These are phyloP conservation scores for Kregervanrija delftensis DNA, from an alignment of 805 yeast species.

Conservation along the genomic window DNA sequence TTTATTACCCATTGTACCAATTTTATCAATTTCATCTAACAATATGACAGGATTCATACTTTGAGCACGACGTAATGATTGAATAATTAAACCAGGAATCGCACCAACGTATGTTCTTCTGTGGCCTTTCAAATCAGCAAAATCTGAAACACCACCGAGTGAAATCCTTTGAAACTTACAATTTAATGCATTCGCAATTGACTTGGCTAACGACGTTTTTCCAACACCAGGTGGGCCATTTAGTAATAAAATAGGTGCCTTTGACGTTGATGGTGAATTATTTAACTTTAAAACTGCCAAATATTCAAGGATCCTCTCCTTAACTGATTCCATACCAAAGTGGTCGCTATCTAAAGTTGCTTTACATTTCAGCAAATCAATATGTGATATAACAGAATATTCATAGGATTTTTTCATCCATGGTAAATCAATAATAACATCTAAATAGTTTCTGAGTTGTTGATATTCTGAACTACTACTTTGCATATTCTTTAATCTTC, in stretches of 20 bases:
- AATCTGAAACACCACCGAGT: slow-evolving; percentile 83
- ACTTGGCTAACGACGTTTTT: slow-evolving; percentile 78
- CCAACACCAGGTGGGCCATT: slow-evolving; percentile 97
- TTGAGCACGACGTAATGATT: slow-evolving; percentile 67
- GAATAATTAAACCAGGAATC: slow-evolving; percentile 79
- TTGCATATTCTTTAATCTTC: slow-evolving; percentile 48
- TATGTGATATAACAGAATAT: slow-evolving; percentile 25
- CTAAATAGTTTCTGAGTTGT: slow-evolving; percentile 57
- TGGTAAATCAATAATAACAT: slow-evolving; percentile 59
- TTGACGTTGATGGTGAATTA: slow-evolving; percentile 10
- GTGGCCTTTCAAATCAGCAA: slow-evolving; percentile 86
- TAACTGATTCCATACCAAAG: slow-evolving; percentile 67
- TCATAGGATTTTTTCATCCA: slow-evolving; percentile 32
- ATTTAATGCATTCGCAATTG: slow-evolving; percentile 68
- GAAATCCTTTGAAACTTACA: slow-evolving; percentile 75
- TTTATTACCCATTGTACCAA: slow-evolving; percentile 20
- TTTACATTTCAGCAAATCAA: slow-evolving; percentile 48
- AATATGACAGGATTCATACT: slow-evolving; percentile 78
- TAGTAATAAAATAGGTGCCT: slow-evolving; percentile 69
- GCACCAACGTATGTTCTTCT: slow-evolving; percentile 89
- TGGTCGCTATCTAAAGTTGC: slow-evolving; percentile 67
- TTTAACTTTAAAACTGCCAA: slow-evolving; percentile 68
- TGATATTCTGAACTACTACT: slow-evolving; percentile 57
- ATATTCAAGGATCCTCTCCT: slow-evolving; percentile 70
- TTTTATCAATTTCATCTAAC: slow-evolving; percentile 79